Evolutionary conservation across 2,329 filamentous ascomycete species (phyloP).

Genomic region (Pseudogymnoascus sp.): DNA sequence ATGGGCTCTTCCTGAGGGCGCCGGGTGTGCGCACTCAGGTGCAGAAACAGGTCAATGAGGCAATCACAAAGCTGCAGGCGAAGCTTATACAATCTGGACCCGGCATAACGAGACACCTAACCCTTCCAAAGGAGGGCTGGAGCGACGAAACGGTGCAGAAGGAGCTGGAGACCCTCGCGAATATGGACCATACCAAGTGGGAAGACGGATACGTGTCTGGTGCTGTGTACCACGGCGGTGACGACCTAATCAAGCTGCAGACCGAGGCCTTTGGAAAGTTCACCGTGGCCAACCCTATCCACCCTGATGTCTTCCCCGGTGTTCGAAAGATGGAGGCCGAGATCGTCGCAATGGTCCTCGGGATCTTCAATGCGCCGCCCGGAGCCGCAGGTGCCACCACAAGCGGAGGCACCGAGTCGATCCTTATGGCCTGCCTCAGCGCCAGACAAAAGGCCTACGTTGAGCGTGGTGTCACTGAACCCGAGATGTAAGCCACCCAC

Average conservation of each 20-base stretch:
- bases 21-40: slow-evolving; percentile 85
- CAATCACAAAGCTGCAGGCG: slow-evolving; percentile 70
- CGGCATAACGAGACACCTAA: slow-evolving; percentile 65
- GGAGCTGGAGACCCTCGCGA: slow-evolving; percentile 72
- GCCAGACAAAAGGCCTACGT: slow-evolving; percentile 82
- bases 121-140: slow-evolving; percentile 80
- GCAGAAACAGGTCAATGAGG: slow-evolving; percentile 73
- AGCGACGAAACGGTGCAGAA: slow-evolving; percentile 68
- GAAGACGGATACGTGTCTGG: slow-evolving; percentile 93
- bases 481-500: slow-evolving; percentile 69
- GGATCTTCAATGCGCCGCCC: slow-evolving; percentile 83
- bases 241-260: slow-evolving; percentile 74
- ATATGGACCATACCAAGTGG: slow-evolving; percentile 92
- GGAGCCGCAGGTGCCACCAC: slow-evolving; percentile 83
- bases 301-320: slow-evolving; percentile 96
- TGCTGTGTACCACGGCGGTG: slow-evolving; percentile 91
- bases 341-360: slow-evolving; percentile 89
- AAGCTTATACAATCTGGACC: slow-evolving; percentile 75
- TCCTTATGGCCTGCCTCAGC: slow-evolving; percentile 88
- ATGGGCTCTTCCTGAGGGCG: slow-evolving; percentile 77
- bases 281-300: slow-evolving; percentile 91
- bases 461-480: slow-evolving; percentile 83
- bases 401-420: slow-evolving; percentile 90
- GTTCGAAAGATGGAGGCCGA: slow-evolving; percentile 99
- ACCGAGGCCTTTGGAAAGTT: slow-evolving; percentile 91